Evolutionary conservation across 768 basidiomycete species (phyloP).

Genomic region (Agaricus bisporus): DNA sequence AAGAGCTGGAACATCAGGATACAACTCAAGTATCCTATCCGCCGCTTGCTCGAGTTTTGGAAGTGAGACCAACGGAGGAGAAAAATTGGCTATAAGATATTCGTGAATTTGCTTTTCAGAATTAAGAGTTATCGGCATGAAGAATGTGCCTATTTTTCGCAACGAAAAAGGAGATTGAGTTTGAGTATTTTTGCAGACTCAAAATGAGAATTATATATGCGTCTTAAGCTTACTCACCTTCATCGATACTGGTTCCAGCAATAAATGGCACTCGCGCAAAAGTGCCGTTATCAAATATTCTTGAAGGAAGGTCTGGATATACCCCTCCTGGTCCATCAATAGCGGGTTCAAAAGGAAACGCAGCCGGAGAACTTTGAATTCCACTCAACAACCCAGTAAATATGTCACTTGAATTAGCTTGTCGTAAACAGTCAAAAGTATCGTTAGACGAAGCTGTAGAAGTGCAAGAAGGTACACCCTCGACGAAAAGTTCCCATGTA

Average conservation of each 20-base stretch:
- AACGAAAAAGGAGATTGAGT: no score
- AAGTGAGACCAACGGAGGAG: constrained; percentile 23
- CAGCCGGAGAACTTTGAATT: constrained; percentile 12
- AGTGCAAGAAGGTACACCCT: constrained; percentile 28
- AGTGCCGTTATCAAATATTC: constrained; percentile 19
- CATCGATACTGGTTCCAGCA: constrained; percentile 37
- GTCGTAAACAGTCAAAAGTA: constrained; percentile 29
- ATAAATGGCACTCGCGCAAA: constrained; percentile 38
- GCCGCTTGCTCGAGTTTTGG: constrained; percentile 16
- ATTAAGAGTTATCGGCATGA: constrained; percentile 21
- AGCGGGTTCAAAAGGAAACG: constrained; percentile 27
- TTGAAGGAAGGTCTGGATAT: constrained; percentile 32
- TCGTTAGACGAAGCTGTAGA: constrained; percentile 17
- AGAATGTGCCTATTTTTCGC: constrained; percentile 30
- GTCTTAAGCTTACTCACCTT: constrained; percentile 37
- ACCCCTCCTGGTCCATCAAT: constrained; percentile 36
- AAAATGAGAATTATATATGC: no score
- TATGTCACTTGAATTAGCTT: constrained; percentile 20
- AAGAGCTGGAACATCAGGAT: constrained; percentile 34
- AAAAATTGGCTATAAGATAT: constrained; percentile 20
- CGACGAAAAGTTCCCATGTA: constrained; percentile 34
- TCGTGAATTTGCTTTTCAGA: constrained; percentile 20
- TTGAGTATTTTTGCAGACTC: no score
- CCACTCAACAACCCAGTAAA: constrained; percentile 14
- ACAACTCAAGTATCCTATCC: constrained; percentile 26